Percentiles rank a stretch among this genome's conserved stretches.
phyloP scores from a whole-genome alignment of 2,329 filamentous ascomycete genomes.

The Diaporthe aspalathi region DNA sequence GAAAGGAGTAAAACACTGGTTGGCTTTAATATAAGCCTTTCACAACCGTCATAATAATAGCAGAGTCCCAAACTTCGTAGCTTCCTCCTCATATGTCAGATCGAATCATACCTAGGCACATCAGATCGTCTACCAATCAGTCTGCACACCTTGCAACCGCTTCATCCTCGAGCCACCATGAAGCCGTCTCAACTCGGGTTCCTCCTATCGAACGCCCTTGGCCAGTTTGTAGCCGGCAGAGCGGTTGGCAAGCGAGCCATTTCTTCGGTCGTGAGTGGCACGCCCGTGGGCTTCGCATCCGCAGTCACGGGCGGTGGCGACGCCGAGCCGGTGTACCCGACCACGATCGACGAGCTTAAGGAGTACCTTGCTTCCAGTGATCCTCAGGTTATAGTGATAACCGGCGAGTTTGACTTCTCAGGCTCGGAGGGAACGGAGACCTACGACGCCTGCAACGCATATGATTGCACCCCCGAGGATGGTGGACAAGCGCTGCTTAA shows the following conservation, averaged over 20 bases:
- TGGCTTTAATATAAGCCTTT: not conserved
- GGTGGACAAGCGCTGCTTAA: slow-evolving; percentile 35
- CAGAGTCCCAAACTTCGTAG: not conserved
- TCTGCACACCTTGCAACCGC: not conserved
- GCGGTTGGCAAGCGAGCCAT: slow-evolving; percentile 38
- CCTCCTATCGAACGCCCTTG: slow-evolving; percentile 25
- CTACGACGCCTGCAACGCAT: slow-evolving; percentile 67
- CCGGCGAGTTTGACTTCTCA: slow-evolving; percentile 66
- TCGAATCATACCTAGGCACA: no score
- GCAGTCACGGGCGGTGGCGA: slow-evolving; percentile 70
- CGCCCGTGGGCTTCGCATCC: slow-evolving; percentile 55
- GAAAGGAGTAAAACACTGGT: not conserved
- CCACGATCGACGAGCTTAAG: slow-evolving; percentile 65
- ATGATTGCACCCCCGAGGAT: slow-evolving; percentile 48
- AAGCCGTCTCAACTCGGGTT: not conserved
- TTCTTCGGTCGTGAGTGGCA: slow-evolving; percentile 48
- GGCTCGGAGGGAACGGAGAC: slow-evolving; percentile 64
- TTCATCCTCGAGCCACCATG: not conserved
- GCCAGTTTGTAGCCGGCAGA: slow-evolving; percentile 41
- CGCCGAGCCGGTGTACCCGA: slow-evolving; percentile 64
- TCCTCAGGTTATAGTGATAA: slow-evolving; percentile 68
- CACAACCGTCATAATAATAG: not conserved
- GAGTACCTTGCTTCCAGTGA: slow-evolving; percentile 65
- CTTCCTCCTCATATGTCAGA: not conserved
- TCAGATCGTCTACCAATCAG: not conserved